Percentiles rank a stretch among this genome's conserved stretches.
Evolutionary conservation across 768 basidiomycete species (phyloP).

Genomic region (Kwoniella botswanensis): DNA sequence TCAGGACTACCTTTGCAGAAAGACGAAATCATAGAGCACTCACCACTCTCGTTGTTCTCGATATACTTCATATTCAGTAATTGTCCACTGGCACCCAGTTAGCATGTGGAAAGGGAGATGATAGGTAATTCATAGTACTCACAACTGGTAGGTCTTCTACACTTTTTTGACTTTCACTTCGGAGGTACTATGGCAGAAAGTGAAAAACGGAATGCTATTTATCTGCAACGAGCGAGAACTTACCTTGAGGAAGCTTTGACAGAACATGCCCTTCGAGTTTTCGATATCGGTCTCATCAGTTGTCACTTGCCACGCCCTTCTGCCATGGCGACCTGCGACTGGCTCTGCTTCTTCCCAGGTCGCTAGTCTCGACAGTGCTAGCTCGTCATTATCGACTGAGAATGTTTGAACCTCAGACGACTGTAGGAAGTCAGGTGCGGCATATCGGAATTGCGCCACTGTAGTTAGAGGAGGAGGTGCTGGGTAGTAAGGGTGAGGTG

Average conservation of each 20-base stretch:
- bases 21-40: not conserved
- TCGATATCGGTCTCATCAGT: conserved; percentile 6
- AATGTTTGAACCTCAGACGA: not conserved
- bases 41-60: conserved; percentile 68
- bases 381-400: conserved; percentile 1
- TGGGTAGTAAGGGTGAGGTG: conserved; percentile 13
- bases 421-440: not conserved
- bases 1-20: not conserved
- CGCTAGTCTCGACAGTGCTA: not conserved
- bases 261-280: conserved; percentile 10
- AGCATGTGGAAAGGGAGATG: conserved; percentile 69
- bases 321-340: not conserved
- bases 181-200: not conserved
- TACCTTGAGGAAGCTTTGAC: conserved; percentile 16
- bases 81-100: conserved; percentile 63
- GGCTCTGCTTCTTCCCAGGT: conserved; percentile 7
- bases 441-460: not conserved
- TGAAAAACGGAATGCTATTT: not conserved
- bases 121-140: conserved; percentile 49
- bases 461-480: not conserved
- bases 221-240: not conserved
- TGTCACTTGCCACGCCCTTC: conserved; percentile 11
- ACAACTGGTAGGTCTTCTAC: conserved; percentile 49
- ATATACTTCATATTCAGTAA: conserved; percentile 65
- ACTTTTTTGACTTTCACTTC: conserved; percentile 13